Evolutionary conservation across 179 eudicot species (phyloP).

Genomic region (Carnegiea gigantea): DNA sequence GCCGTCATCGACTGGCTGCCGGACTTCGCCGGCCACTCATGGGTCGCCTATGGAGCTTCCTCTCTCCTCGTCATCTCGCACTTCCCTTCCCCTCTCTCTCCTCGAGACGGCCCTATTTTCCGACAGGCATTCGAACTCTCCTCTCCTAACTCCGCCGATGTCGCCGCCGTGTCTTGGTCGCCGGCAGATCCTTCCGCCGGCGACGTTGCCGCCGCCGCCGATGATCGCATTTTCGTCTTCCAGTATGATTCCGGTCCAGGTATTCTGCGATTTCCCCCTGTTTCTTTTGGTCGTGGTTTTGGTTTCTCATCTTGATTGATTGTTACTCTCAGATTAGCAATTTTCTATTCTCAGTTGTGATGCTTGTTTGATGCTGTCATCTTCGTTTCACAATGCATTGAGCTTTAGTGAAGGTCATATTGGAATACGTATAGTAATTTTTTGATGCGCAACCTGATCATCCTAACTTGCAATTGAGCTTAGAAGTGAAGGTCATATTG

Average conservation of each 20-base stretch:
- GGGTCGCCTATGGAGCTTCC: conserved; percentile 90
- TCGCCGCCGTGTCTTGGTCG: conserved; percentile 67
- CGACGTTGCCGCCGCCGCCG: conserved; percentile 66
- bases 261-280: conserved; percentile 11
- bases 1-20: conserved; percentile 60
- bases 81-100: conserved; percentile 61
- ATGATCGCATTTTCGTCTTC: conserved; percentile 51
- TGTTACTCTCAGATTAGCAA: not conserved
- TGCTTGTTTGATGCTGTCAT: not conserved
- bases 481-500: no score
- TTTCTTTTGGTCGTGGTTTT: not conserved
- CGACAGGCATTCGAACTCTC: conserved; percentile 68
- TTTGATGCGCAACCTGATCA: no score
- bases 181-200: conserved; percentile 57
- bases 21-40: conserved; percentile 80
- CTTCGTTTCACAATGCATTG: not conserved
- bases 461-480: no score
- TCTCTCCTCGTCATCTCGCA: conserved; percentile 90
- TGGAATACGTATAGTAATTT: not conserved
- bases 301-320: not conserved
- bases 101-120: conserved; percentile 54
- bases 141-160: conserved; percentile 28
- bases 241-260: conserved; percentile 41
- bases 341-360: not conserved
- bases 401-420: not conserved